Percentiles rank a stretch among this genome's conserved stretches.
Conservation (phyloP, 306 rosid species). For the Potentilla sterilis region DNA sequence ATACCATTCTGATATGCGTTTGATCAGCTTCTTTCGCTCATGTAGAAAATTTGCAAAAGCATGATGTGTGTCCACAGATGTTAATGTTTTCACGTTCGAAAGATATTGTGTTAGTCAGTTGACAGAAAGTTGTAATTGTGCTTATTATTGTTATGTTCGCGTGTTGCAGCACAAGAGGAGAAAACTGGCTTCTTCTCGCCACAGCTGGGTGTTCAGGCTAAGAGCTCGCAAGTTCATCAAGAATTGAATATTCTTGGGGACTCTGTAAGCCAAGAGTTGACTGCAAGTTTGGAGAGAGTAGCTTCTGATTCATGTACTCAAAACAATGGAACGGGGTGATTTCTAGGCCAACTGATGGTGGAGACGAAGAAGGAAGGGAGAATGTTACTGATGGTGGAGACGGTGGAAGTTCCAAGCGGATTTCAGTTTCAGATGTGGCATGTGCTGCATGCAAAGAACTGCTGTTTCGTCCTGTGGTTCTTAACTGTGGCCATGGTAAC, state of each 20-base stretch:
- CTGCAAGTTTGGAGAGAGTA: constrained; percentile 22
- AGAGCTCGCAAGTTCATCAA: constrained; percentile 38
- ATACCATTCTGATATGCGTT: no score
- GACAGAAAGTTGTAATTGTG: background rate
- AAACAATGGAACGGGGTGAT: background rate
- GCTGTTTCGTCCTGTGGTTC: constrained; percentile 68
- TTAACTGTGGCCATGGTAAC: constrained; percentile 89
- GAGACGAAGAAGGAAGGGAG: constrained; percentile 27
- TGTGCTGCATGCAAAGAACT: constrained; percentile 70
- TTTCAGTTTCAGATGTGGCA: constrained; percentile 57
- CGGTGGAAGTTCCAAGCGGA: constrained; percentile 21
- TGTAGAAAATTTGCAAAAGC: no score
- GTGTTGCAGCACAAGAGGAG: constrained; percentile 66
- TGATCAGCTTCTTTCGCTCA: no score
- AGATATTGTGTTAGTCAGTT: background rate
- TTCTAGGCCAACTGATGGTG: constrained; percentile 21
- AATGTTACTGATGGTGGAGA: constrained; percentile 1
- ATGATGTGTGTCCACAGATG: no score
- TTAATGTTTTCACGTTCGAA: background rate
- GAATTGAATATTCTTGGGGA: constrained; percentile 28
- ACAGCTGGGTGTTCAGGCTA: constrained; percentile 47
- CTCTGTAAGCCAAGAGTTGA: constrained; percentile 34
- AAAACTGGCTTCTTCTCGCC: constrained; percentile 49
- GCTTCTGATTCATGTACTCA: background rate
- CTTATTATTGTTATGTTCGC: constrained; percentile 3